Conservation (phyloP, 352 stramenopile genomes). For the Pythium brassicae region DNA sequence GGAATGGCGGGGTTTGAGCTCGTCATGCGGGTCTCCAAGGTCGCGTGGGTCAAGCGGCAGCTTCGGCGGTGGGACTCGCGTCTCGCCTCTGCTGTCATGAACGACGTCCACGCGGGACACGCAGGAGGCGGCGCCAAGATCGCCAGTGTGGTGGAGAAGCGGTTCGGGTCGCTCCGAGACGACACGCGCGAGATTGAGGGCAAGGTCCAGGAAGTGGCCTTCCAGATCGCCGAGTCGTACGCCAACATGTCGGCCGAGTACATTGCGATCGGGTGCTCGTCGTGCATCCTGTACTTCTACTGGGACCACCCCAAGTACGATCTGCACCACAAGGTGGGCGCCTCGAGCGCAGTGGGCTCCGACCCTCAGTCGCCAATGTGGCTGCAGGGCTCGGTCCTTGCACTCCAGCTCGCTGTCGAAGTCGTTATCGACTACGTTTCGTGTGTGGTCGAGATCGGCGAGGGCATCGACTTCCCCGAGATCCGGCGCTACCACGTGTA, state of each 20-base stretch:
- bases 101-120: too few species aligned
- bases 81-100: background rate
- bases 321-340: background rate
- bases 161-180: background rate
- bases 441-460: slow-evolving; percentile 6
- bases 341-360: background rate
- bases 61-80: too few species aligned
- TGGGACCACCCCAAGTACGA: slow-evolving; percentile 29
- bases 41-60: background rate
- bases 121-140: too few species aligned
- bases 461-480: slow-evolving; percentile 10
- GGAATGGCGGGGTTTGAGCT: slow-evolving; percentile 31
- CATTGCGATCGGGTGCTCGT: slow-evolving; percentile 39
- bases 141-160: too few species aligned
- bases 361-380: background rate
- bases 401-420: slow-evolving; percentile 6
- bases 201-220: slow-evolving; percentile 15
- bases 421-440: slow-evolving; percentile 9
- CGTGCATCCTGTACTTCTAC: slow-evolving; percentile 37
- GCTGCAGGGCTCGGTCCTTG: background rate
- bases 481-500: slow-evolving; percentile 1
- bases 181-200: background rate
- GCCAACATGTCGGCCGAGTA: slow-evolving; percentile 55
- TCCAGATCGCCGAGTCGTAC: slow-evolving; percentile 33
- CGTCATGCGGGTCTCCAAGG: slow-evolving; percentile 20